phyloP scores from a whole-genome alignment of 1,139 yeast genomes.

The Sugiyamaella neomexicana region DNA sequence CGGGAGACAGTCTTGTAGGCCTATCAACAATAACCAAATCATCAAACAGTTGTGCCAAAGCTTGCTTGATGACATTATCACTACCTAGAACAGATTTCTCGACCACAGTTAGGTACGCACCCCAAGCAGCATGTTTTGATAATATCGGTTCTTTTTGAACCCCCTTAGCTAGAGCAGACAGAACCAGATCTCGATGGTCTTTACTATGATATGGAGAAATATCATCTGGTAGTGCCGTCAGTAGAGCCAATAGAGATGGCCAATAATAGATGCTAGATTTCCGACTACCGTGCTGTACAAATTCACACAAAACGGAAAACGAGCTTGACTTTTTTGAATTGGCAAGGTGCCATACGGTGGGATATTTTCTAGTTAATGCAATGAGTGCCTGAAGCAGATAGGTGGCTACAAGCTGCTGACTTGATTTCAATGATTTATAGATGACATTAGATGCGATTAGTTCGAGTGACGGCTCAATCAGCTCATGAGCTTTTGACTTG shows the following conservation, averaged over 20 bases:
- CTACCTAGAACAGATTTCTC: constrained; percentile 20
- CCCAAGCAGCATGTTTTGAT: constrained; percentile 30
- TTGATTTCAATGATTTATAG: constrained; percentile 34
- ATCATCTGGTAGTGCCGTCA: constrained; percentile 28
- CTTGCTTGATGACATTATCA: constrained; percentile 10
- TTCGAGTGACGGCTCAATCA: constrained; percentile 29
- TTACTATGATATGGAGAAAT: constrained; percentile 26
- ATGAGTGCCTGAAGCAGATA: constrained; percentile 35
- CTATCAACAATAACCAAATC: constrained; percentile 21
- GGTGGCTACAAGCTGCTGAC: constrained; percentile 33
- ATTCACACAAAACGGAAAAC: constrained; percentile 21
- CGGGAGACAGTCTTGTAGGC: constrained; percentile 18
- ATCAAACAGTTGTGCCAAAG: constrained; percentile 18
- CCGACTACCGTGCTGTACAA: constrained; percentile 27
- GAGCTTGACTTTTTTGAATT: constrained; percentile 29
- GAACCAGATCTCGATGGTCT: not conserved
- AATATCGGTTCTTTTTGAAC: constrained; percentile 32
- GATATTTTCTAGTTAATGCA: constrained; percentile 31
- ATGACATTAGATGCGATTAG: constrained; percentile 34
- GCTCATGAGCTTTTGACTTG: constrained; percentile 15
- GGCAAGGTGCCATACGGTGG: constrained; percentile 32
- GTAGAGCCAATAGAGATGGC: constrained; percentile 32
- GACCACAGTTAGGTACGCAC: constrained; percentile 30
- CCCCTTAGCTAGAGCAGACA: constrained; percentile 33
- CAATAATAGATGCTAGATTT: constrained; percentile 36